A percentile compares a stretch with the other conserved stretches of the same genome.
phyloP scores from a whole-genome alignment of 2,329 filamentous ascomycete genomes.

The Knoxdaviesia capensis region DNA sequence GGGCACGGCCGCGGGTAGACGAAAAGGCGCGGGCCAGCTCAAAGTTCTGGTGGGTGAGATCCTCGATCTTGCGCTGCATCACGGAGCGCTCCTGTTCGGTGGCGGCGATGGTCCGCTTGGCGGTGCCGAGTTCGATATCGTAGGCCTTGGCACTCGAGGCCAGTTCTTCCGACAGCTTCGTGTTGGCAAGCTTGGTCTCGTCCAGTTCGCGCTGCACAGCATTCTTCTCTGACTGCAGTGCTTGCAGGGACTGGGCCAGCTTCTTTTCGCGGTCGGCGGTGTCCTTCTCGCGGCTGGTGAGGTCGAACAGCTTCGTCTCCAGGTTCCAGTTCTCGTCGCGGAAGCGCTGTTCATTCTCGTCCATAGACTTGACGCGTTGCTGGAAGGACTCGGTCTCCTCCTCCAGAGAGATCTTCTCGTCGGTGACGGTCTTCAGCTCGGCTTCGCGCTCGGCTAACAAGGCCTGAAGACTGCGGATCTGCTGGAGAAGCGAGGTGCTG shows the following conservation, averaged over 20 bases:
- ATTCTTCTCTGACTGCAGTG: constrained; percentile 55
- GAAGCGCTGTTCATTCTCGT: constrained; percentile 88
- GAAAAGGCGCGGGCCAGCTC: constrained; percentile 75
- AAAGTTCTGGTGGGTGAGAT: constrained; percentile 73
- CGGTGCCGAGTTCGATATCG: constrained; percentile 69
- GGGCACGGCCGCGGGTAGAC: constrained; percentile 44
- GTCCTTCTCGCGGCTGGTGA: constrained; percentile 53
- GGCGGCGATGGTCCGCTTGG: constrained; percentile 60
- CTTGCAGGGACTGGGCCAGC: constrained; percentile 50
- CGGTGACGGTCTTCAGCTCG: constrained; percentile 46
- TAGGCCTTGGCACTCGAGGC: constrained; percentile 58
- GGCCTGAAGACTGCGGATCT: constrained; percentile 76
- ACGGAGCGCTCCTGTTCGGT: constrained; percentile 61
- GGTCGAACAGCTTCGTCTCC: constrained; percentile 78
- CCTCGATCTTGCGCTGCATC: constrained; percentile 71
- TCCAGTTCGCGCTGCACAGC: constrained; percentile 71
- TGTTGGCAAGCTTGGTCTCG: constrained; percentile 62
- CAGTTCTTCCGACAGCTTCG: constrained; percentile 68
- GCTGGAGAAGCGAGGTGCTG: constrained; percentile 81
- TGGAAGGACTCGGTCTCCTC: constrained; percentile 61
- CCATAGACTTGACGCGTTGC: constrained; percentile 61
- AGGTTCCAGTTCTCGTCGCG: constrained; percentile 98
- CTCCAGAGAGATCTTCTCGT: constrained; percentile 63
- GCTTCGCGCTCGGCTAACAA: constrained; percentile 79
- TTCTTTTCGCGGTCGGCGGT: constrained; percentile 67